Evolutionary conservation across 2,329 filamentous ascomycete genomes (phyloP).

Genomic region (Tolypocladium amazonense): DNA sequence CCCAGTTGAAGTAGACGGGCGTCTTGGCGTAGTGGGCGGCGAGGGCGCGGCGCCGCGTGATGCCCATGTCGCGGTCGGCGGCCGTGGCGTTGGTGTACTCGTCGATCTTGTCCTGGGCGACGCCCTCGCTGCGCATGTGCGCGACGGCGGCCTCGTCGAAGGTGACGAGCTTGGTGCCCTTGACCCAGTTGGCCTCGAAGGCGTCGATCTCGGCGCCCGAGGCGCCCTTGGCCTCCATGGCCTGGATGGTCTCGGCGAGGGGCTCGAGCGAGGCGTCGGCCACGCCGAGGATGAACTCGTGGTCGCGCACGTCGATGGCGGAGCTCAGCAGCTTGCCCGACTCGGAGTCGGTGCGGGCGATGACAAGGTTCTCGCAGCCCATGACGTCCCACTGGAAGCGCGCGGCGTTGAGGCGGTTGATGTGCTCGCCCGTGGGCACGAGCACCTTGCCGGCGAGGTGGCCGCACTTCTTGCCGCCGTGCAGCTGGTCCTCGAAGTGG

Average conservation of each 20-base stretch:
- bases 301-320: constrained; percentile 86
- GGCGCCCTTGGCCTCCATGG: constrained; percentile 76
- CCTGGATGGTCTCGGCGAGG: constrained; percentile 78
- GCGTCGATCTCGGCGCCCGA: constrained; percentile 70
- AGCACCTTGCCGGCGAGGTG: constrained; percentile 94
- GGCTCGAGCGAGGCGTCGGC: constrained; percentile 64
- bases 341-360: constrained; percentile 92
- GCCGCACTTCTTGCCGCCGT: constrained; percentile 97
- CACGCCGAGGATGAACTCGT: constrained; percentile 91
- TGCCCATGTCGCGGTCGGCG: constrained; percentile 61
- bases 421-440: constrained; percentile 88
- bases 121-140: constrained; percentile 59
- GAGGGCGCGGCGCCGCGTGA: constrained; percentile 65
- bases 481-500: constrained; percentile 95
- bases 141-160: constrained; percentile 84
- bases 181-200: constrained; percentile 83
- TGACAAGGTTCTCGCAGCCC: constrained; percentile 89
- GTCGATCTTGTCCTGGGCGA: constrained; percentile 51
- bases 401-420: constrained; percentile 84
- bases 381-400: constrained; percentile 98
- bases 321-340: constrained; percentile 84
- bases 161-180: constrained; percentile 71
- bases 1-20: constrained; percentile 77
- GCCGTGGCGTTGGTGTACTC: constrained; percentile 54
- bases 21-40: constrained; percentile 56